Base-by-base conservation (phyloP, 805 yeast species). In the Metschnikowia proteae region DNA sequence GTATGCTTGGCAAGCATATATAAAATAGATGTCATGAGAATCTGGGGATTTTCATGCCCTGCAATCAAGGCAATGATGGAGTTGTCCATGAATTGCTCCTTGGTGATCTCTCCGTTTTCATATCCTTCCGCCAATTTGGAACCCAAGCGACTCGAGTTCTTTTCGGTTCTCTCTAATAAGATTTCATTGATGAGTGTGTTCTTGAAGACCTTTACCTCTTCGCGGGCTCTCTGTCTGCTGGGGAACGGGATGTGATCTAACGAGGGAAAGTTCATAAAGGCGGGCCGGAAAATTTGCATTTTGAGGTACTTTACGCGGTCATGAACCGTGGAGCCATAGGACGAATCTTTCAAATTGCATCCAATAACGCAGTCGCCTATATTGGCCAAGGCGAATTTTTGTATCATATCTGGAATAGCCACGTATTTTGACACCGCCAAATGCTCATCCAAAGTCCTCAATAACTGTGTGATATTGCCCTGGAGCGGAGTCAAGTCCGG, bases 31-130 rank as follows among this genome's bases (percentile, higher is more conserved):
- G 77, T 70, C 51, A 80, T 55, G 8, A 80, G 60, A 25, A 81
- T 57, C 50, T 79, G 81, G 0, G 86, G 86, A 51, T 81, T 81
- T 54, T 81, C 86, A 60, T 81, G 86, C 0, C 85, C 86, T 0
- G 86, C 86, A 39, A 81, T 77, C 56, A 81, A 60, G 3, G 79
- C 65, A 13, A 81, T 80, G 6, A 79, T 74, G 13, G 79, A 67
- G 59, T 81, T 81, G 56, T 81, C 85, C 2, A 68, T 61, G 46
- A 79, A 69, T 53, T 81, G 84, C 43, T 72, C 68, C 45, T 70
- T 63, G 2, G 76, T 66, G 2, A 81, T 65, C 3, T 52, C 45
- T 0, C 71, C 75, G 6, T 52, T 51, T 5, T 70, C 60, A 37
- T 66, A 61, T 1, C 80, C 79, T 5, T 65, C 60, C 7, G 72